Base-by-base conservation (phyloP, 805 yeast genomes). In the Yarrowia phangngaensis region DNA sequence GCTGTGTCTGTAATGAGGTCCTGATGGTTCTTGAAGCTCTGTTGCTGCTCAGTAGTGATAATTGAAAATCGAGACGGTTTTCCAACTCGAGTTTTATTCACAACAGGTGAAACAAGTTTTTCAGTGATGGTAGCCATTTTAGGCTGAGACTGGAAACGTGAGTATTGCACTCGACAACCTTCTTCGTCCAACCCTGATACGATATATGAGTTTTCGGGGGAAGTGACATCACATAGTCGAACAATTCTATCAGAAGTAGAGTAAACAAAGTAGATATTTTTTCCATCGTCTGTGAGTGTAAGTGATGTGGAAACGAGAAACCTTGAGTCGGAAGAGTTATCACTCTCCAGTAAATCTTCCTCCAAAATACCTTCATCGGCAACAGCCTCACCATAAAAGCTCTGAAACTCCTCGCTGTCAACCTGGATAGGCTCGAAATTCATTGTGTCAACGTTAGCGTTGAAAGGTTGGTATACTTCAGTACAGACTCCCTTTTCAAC, bases 401-500 rank as follows among this genome's bases (percentile, higher is more conserved):
- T 35, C 35, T 47, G 43, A 28, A 47, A 34, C 24, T 29, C 45
- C 16, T 24, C 33, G 6, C 27, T 36, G 34, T 35, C 43, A 4
- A 47, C 51, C 22, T 47, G 46, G 12, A 38, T 12, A 16, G 51
- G 51, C 26, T 47, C 51, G 16, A 47, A 24, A 17, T 38, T 24
- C 45, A 32, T 54, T 19, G 52, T 33, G n/a, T 43, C 51, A 4
- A 50, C 32, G 4, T 50, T 30, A 6, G 55, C 57, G 51, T 43
- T 58, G 12, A 56, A 54, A n/a, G 58, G 51, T 11, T 63, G 54
- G 35, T 69, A 67, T 0, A 72, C 67, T 50, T 69, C 72, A 19
- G 72, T 67, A 57, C 94, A 83, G 36, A 74, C 77, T 14, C 76
- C 67, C 17, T 73, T 70, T 7, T 85, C 79, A 9, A 84, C 70